Percentiles rank a stretch among this genome's conserved stretches.
phyloP scores from a whole-genome alignment of 306 rosid species.

The Nissolia schottii region DNA sequence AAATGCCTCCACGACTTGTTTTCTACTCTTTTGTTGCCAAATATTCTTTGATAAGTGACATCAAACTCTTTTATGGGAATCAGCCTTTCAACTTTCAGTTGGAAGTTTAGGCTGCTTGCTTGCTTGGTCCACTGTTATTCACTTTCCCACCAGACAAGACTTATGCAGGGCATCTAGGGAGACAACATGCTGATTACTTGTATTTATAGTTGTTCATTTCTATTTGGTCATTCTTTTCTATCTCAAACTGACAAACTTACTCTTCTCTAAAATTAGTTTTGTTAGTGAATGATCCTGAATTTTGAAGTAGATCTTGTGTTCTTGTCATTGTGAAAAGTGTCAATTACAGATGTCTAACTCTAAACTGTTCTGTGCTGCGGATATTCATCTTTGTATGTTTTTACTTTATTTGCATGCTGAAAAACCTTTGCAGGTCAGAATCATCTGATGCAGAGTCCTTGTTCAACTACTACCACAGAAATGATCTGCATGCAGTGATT shows the following conservation, averaged over 20 bases:
- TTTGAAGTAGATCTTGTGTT: neutral
- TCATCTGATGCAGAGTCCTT: conserved; percentile 54
- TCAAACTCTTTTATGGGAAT: neutral
- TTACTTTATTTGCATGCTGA: conserved; percentile 31
- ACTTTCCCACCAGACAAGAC: neutral
- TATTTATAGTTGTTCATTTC: neutral
- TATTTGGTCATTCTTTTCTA: neutral
- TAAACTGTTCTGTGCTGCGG: conserved; percentile 7
- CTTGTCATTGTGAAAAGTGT: neutral
- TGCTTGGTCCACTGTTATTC: neutral
- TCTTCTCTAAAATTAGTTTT: neutral
- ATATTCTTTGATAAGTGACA: neutral
- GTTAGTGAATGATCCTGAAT: neutral
- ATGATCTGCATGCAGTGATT: conserved; percentile 65
- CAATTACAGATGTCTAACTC: neutral
- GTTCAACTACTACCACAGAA: conserved; percentile 67
- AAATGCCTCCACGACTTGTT: conserved; percentile 5
- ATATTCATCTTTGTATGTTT: conserved; percentile 20
- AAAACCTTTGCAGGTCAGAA: conserved; percentile 65
- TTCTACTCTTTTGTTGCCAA: conserved; percentile 11
- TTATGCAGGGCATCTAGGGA: neutral
- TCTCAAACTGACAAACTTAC: conserved; percentile 6
- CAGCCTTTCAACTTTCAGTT: neutral
- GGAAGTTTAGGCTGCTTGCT: neutral
- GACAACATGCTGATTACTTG: conserved; percentile 3